Percentiles rank a stretch among this genome's conserved stretches.
These are phyloP conservation scores for Trichopus zeylanicus DNA, from an alignment of 116 monocot genomes.

Conservation along the genomic window DNA sequence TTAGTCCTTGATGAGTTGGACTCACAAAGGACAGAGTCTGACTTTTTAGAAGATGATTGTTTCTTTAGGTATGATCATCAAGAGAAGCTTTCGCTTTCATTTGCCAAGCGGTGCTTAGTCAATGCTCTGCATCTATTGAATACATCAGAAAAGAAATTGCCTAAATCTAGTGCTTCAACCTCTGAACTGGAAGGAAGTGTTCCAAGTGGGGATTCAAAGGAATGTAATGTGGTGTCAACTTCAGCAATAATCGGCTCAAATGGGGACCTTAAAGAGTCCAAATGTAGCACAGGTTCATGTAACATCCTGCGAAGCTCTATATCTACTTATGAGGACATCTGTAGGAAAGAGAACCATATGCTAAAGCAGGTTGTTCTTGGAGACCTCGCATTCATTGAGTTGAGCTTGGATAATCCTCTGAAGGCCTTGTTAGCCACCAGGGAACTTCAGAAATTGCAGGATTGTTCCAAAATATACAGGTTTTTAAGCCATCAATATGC, in stretches of 20 bases:
- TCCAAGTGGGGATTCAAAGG: too few species aligned
- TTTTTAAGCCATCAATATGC: slow-evolving; percentile 67
- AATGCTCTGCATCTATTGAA: slow-evolving; percentile 54
- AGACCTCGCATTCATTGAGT: slow-evolving; percentile 58
- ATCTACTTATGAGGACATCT: slow-evolving; percentile 36
- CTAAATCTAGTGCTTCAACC: too few species aligned
- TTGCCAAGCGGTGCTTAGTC: slow-evolving; percentile 51
- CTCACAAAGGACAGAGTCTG: slow-evolving; percentile 10
- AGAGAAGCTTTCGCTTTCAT: slow-evolving; percentile 46
- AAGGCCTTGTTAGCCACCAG: slow-evolving; percentile 38
- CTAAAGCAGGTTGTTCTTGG: slow-evolving; percentile 58
- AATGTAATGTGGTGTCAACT: slow-evolving; percentile 12
- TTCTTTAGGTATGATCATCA: slow-evolving; percentile 7
- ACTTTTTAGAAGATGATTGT: slow-evolving; percentile 13
- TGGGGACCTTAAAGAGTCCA: slow-evolving; percentile 47
- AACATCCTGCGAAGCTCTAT: slow-evolving; percentile 43
- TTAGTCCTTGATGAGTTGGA: slow-evolving; percentile 30
- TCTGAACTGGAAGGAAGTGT: too few species aligned
- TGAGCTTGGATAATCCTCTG: slow-evolving; percentile 49
- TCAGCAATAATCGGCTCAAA: too few species aligned
- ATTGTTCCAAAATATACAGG: slow-evolving; percentile 50
- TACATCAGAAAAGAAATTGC: slow-evolving; percentile 20
- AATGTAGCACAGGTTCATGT: too few species aligned
- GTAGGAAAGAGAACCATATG: slow-evolving; percentile 44
- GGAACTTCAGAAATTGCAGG: slow-evolving; percentile 29